Conservation (phyloP, 2,329 filamentous ascomycete genomes). For the Arthrobotrys pseudoclavata region DNA sequence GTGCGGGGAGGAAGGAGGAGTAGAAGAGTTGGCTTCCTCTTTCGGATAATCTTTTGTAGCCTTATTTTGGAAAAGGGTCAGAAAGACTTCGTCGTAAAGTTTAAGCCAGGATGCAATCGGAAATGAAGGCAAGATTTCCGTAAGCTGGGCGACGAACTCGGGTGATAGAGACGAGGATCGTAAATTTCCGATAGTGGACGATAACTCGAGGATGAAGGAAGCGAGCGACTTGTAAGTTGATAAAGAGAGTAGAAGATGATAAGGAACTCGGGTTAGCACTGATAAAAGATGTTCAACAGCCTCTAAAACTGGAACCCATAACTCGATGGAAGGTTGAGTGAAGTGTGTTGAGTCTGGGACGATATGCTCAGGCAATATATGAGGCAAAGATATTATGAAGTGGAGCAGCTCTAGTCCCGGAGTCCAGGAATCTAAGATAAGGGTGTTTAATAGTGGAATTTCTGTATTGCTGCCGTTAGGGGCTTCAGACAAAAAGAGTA, state of each 20-base stretch:
- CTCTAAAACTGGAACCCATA: slow-evolving; percentile 4
- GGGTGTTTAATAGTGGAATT: not conserved
- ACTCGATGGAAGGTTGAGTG: not conserved
- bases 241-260: not conserved
- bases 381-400: not conserved
- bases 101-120: not conserved
- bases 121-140: not conserved
- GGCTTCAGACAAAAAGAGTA: not conserved
- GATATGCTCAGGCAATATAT: not conserved
- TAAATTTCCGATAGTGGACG: not conserved
- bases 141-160: not conserved
- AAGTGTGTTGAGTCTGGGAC: not conserved
- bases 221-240: not conserved
- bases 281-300: not conserved
- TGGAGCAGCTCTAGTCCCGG: slow-evolving; percentile 12
- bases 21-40: not conserved
- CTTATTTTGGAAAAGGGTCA: not conserved
- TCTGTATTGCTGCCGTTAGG: not conserved
- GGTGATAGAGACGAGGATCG: not conserved
- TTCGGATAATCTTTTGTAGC: not conserved
- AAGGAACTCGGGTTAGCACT: not conserved
- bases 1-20: not conserved
- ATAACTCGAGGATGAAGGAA: not conserved
- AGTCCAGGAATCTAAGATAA: slow-evolving; percentile 18
- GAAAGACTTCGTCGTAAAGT: not conserved